phyloP scores from a whole-genome alignment of 2,329 filamentous ascomycete species.

The Claviceps capensis region DNA sequence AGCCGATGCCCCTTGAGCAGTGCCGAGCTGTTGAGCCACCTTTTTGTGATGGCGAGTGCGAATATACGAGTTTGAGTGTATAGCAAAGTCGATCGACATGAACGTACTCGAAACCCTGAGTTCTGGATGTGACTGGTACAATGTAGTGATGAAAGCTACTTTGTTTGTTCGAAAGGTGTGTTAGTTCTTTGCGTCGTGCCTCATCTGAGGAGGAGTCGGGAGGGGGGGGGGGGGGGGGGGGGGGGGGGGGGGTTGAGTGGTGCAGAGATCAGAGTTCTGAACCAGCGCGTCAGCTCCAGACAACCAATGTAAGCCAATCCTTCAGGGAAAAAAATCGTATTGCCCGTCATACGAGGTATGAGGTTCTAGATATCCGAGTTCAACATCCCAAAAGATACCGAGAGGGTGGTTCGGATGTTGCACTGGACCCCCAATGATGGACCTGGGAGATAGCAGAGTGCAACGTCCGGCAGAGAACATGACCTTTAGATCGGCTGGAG shows the following conservation, averaged over 20 bases:
- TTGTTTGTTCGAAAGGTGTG: not conserved
- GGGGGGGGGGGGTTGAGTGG: not conserved
- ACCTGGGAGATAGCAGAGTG: not conserved
- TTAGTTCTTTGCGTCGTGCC: too few species aligned
- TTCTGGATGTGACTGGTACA: slow-evolving; percentile 5
- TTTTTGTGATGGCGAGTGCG: not conserved
- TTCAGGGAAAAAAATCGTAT: not conserved
- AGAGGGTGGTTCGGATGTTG: slow-evolving; percentile 2
- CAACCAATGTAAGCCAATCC: not conserved
- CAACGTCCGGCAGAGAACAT: not conserved
- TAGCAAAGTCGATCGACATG: not conserved
- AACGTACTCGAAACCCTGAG: slow-evolving; percentile 1
- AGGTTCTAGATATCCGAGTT: not conserved
- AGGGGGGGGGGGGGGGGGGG: not conserved
- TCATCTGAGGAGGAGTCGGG: not conserved
- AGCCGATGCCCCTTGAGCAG: slow-evolving; percentile 2
- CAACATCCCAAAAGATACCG: slow-evolving; percentile 1
- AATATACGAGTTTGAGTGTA: not conserved
- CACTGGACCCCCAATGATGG: slow-evolving; percentile 3
- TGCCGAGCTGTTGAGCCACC: not conserved
- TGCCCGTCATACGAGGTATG: slow-evolving; percentile 1
- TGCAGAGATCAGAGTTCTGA: not conserved
- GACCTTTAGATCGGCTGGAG: not conserved
- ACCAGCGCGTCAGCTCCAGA: not conserved
- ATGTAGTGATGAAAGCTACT: not conserved